Conservation (phyloP, 352 stramenopile genomes). For the Phytophthora lateralis region DNA sequence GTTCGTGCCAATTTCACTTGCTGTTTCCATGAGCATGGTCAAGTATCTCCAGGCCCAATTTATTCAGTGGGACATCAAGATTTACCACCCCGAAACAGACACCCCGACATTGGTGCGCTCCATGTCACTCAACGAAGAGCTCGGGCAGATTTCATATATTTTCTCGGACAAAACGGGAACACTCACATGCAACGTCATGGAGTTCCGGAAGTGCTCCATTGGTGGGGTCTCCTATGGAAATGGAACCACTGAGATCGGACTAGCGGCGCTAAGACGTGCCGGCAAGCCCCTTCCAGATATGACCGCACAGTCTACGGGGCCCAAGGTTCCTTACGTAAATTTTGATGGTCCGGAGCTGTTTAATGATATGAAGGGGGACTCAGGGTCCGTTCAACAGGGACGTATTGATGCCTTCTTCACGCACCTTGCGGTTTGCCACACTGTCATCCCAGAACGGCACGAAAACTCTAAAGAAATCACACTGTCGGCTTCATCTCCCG, state of each 20-base stretch:
- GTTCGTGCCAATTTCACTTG: conserved; percentile 98
- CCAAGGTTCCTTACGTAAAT: conserved; percentile 71
- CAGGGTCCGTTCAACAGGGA: conserved; percentile 50
- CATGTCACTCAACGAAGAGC: conserved; percentile 94
- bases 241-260: conserved; percentile 83
- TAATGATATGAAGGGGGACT: conserved; percentile 65
- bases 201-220: conserved; percentile 95
- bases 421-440: conserved; percentile 93
- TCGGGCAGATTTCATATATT: conserved; percentile 98
- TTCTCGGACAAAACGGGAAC: conserved; percentile 99
- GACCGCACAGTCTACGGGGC: conserved; percentile 19
- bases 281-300: conserved; percentile 59
- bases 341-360: conserved; percentile 76
- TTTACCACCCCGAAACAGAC: conserved; percentile 90
- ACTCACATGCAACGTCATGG: conserved; percentile 99
- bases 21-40: conserved; percentile 96
- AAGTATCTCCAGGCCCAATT: conserved; percentile 95
- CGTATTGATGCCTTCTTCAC: conserved; percentile 82
- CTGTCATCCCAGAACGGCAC: conserved; percentile 96
- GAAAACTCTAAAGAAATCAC: conserved; percentile 66
- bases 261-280: conserved; percentile 64
- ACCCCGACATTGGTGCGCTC: conserved; percentile 91
- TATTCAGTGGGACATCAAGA: conserved; percentile 94
- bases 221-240: conserved; percentile 89
- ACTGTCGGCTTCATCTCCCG: conserved; percentile 77